Conservation (phyloP, 1,139 yeast genomes). For the Pichia sp. region DNA sequence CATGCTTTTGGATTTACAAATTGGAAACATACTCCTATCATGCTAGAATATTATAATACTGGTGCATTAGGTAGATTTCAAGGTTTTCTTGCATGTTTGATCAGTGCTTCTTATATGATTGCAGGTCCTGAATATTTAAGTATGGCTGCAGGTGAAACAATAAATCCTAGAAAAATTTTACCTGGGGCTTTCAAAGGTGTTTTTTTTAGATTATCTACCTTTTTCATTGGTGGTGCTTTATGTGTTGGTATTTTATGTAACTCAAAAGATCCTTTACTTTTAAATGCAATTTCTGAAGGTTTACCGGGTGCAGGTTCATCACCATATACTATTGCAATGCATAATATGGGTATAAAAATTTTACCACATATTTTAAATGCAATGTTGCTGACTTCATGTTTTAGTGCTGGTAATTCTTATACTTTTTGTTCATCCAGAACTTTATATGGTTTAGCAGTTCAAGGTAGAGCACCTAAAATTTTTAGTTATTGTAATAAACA, state of each 20-base stretch:
- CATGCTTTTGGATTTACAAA: conserved; percentile 35
- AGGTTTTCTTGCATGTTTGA: conserved; percentile 43
- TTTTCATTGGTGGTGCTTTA: conserved; percentile 60
- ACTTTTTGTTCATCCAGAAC: conserved; percentile 58
- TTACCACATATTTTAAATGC: conserved; percentile 62
- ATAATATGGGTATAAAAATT: conserved; percentile 43
- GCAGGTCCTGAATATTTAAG: conserved; percentile 53
- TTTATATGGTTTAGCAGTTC: conserved; percentile 53
- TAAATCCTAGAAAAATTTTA: conserved; percentile 68
- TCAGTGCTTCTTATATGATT: conserved; percentile 42
- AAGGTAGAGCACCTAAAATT: conserved; percentile 46
- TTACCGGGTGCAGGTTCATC: conserved; percentile 57
- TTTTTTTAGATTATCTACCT: conserved; percentile 60
- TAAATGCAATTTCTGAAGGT: conserved; percentile 39
- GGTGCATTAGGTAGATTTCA: conserved; percentile 46
- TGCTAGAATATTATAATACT: conserved; percentile 36
- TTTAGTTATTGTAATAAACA: conserved; percentile 43
- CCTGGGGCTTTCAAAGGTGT: conserved; percentile 78
- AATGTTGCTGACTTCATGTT: conserved; percentile 55
- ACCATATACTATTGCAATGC: conserved; percentile 62
- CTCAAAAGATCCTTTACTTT: conserved; percentile 42
- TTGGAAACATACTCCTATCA: conserved; percentile 34
- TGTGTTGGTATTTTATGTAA: conserved; percentile 57
- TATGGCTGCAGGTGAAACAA: conserved; percentile 50
- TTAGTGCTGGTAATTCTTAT: conserved; percentile 70